Percentiles rank a stretch among this genome's conserved stretches.
These are phyloP conservation scores for Obba rivulosa DNA, from an alignment of 768 basidiomycete genomes.

Conservation along the genomic window DNA sequence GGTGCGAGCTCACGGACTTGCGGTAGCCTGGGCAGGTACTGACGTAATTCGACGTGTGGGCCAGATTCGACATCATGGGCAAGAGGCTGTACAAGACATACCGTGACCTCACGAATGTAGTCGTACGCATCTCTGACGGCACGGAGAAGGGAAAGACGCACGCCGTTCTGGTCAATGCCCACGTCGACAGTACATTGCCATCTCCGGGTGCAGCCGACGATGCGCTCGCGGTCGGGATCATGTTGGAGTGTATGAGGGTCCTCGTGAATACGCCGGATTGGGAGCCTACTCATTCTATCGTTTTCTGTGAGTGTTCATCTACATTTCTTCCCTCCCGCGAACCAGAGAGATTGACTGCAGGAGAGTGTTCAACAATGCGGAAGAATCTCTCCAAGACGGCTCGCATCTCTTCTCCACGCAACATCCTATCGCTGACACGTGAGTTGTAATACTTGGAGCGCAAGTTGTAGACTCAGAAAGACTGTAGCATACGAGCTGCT, in stretches of 20 bases:
- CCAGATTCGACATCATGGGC: conserved; percentile 89
- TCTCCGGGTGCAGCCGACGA: conserved; percentile 90
- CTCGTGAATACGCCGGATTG: conserved; percentile 61
- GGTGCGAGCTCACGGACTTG: conserved; percentile 43
- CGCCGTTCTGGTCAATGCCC: conserved; percentile 82
- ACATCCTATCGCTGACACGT: conserved; percentile 70
- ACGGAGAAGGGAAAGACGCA: conserved; percentile 69
- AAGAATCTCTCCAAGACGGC: conserved; percentile 92
- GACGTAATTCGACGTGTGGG: background rate
- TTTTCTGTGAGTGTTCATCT: conserved; percentile 62
- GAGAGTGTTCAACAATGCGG: conserved; percentile 90
- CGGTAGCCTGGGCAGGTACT: background rate
- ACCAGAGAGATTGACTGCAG: background rate
- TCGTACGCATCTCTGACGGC: conserved; percentile 81
- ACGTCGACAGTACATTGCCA: conserved; percentile 87
- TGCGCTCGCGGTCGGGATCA: conserved; percentile 80
- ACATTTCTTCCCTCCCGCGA: background rate
- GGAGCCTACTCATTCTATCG: conserved; percentile 69
- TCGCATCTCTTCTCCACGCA: conserved; percentile 93
- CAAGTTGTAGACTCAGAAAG: background rate
- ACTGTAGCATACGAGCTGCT: conserved; percentile 66
- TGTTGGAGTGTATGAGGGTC: conserved; percentile 86
- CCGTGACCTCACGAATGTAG: conserved; percentile 80
- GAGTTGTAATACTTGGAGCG: conserved; percentile 25
- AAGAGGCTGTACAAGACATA: conserved; percentile 83